Evolutionary conservation across 1,284 basidiomycete genomes (phyloP), one percentile per base, ranked within the genome.

Genomic region (Malassezia yamatoensis): DNA sequence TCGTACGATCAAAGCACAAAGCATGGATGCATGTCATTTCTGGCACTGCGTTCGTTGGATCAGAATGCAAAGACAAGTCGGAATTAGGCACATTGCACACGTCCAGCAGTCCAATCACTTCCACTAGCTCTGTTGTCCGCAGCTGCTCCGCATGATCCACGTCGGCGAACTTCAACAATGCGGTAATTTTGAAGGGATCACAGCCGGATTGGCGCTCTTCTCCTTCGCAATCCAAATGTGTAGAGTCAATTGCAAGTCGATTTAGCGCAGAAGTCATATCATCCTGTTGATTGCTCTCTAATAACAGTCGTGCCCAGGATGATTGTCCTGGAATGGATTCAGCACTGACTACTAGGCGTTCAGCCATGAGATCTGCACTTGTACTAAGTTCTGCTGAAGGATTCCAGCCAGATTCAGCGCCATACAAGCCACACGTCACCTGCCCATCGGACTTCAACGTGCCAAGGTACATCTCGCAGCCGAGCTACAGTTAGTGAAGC

Each of bases 31-130:
- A 67, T 4, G 65, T 65, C 15, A 65, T 51, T 52, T 60, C 51
- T 16, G 58, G 50, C 6, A 56, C 8, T 7, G n/a, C 18, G 32
- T 32, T 35, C 40, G 51, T 56, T 6, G 53, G 40, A 0, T 50
- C 43, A 1, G 43, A 24, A 5, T 35, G 60, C 1, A 52, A 57
- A 41, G 64, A 60, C 62, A 64, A 64, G 29, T 68, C 63, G 6
- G 56, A 54, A 20, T 62, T 53, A 1, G 61, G 63, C 2, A 62
- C 51, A 11, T n/a, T 24, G 46, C 61, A 56, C 3, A 54, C 58
- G 50, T 66, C 64, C 3, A 72, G 52, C 16, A 70, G 59, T 13
- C 70, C 70, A 15, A 72, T 53, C 18, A 69, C 61, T n/a, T 72
- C 70, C 37, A 72, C 47, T 40, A 68, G 42, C 35, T 72, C 63